Percentiles rank a stretch among this genome's conserved stretches.
phyloP scores from a whole-genome alignment of 129 eudicot species.

The Tagetes patula region DNA sequence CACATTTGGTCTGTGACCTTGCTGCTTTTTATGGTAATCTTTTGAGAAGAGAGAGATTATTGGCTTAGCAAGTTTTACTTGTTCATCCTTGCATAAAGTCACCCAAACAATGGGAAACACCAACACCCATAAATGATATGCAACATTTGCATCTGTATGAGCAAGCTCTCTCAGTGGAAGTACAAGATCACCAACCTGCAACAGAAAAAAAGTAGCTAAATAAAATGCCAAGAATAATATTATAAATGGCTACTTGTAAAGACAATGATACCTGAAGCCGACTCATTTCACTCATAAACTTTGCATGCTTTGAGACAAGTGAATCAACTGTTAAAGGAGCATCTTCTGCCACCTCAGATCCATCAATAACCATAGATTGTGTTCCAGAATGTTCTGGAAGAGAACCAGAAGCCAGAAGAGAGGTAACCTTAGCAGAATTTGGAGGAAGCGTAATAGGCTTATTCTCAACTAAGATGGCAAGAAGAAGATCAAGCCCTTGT shows the following conservation, averaged over 20 bases:
- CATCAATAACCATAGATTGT: constrained; percentile 71
- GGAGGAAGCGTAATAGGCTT: constrained; percentile 97
- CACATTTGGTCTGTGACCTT: constrained; percentile 89
- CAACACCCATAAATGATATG: constrained; percentile 96
- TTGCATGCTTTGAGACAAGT: constrained; percentile 73
- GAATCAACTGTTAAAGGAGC: constrained; percentile 77
- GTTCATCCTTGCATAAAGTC: constrained; percentile 94
- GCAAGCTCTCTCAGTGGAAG: constrained; percentile 92
- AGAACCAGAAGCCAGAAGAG: constrained; percentile 56
- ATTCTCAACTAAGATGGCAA: constrained; percentile 92
- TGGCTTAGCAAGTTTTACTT: constrained; percentile 93
- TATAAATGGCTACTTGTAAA: not conserved
- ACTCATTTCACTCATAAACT: constrained; percentile 81
- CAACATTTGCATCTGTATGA: constrained; percentile 96
- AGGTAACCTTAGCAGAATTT: constrained; percentile 83
- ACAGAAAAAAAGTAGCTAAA: constrained; percentile 18
- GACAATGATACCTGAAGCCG: constrained; percentile 59
- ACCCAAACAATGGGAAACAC: constrained; percentile 99
- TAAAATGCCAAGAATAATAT: not conserved
- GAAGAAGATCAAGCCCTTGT: constrained; percentile 99
- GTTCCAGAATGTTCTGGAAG: constrained; percentile 53
- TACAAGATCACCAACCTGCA: constrained; percentile 83
- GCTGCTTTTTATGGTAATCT: constrained; percentile 96
- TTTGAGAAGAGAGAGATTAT: constrained; percentile 84
- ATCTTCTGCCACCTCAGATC: constrained; percentile 67